Evolutionary conservation across 805 yeast species (phyloP).

Genomic region (Lipomyces orientalis): DNA sequence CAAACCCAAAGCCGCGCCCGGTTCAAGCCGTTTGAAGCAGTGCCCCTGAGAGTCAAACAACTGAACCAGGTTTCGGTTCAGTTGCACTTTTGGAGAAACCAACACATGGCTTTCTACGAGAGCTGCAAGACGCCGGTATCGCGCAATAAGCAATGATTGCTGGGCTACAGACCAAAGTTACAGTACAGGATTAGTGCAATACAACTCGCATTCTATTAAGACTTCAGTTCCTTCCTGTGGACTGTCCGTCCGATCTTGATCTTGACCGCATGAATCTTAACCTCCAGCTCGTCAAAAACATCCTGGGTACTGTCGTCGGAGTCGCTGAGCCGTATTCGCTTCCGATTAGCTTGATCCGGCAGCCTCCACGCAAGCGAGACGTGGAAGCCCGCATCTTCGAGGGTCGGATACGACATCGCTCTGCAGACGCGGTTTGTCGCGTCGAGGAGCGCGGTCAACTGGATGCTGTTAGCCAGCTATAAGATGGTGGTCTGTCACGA

Average conservation of each 20-base stretch:
- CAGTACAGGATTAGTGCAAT: too few relatives aligned
- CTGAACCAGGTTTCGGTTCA: not conserved
- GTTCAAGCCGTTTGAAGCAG: too few relatives aligned
- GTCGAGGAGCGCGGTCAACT: constrained; percentile 9
- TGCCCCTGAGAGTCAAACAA: not conserved
- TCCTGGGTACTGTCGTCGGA: not conserved
- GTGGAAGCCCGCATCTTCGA: constrained; percentile 15
- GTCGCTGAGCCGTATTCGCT: not conserved
- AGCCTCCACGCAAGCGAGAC: constrained; percentile 34
- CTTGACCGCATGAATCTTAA: constrained; percentile 21
- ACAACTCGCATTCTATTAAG: not conserved
- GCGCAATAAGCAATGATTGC: too few relatives aligned
- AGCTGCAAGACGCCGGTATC: too few relatives aligned
- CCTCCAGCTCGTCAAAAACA: not conserved
- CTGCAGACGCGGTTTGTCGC: constrained; percentile 13
- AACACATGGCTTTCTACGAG: too few relatives aligned
- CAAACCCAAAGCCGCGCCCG: too few relatives aligned
- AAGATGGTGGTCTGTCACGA: not conserved
- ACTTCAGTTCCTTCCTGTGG: constrained; percentile 14
- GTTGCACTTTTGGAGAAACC: not conserved
- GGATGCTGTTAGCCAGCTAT: not conserved
- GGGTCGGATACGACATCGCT: constrained; percentile 13
- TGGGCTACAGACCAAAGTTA: too few relatives aligned
- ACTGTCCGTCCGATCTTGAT: constrained; percentile 26
- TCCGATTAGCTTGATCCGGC: not conserved